Percentiles rank a stretch among this genome's conserved stretches.
Evolutionary conservation across 768 basidiomycete genomes (phyloP).

Genomic region (Mycena metata): DNA sequence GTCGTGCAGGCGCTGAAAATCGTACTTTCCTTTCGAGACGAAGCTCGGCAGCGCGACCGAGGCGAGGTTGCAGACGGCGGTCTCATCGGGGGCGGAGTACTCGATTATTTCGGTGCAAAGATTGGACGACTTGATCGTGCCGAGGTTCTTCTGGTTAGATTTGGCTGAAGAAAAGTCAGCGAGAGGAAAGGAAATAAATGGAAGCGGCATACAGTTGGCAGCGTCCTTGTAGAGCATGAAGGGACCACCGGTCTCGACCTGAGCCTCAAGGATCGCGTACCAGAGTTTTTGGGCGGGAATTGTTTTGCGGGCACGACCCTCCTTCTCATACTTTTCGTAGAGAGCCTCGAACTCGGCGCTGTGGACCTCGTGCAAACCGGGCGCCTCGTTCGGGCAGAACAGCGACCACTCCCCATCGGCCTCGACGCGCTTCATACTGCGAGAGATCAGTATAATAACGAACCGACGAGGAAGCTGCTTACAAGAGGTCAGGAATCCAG

Average conservation of each 20-base stretch:
- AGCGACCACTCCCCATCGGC: slow-evolving; percentile 91
- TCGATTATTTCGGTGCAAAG: slow-evolving; percentile 90
- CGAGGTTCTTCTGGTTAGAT: slow-evolving; percentile 88
- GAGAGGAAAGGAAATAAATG: not conserved
- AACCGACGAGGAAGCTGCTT: slow-evolving; percentile 45
- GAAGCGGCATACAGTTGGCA: slow-evolving; percentile 74
- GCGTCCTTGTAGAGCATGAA: slow-evolving; percentile 99
- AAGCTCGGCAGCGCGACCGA: slow-evolving; percentile 85
- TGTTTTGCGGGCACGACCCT: slow-evolving; percentile 87
- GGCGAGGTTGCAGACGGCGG: slow-evolving; percentile 88
- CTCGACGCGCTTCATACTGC: slow-evolving; percentile 97
- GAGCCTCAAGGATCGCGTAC: slow-evolving; percentile 97
- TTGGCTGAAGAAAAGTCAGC: slow-evolving; percentile 61
- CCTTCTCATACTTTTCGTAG: slow-evolving; percentile 89
- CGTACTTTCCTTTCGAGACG: slow-evolving; percentile 72
- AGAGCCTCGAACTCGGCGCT: slow-evolving; percentile 91
- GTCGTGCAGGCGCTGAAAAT: slow-evolving; percentile 84
- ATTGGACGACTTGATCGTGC: slow-evolving; percentile 89
- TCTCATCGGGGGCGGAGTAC: slow-evolving; percentile 86
- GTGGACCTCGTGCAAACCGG: slow-evolving; percentile 89
- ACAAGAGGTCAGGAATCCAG: slow-evolving; percentile 99
- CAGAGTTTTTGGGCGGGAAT: slow-evolving; percentile 97
- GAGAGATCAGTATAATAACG: not conserved
- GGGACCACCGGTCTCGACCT: slow-evolving; percentile 97
- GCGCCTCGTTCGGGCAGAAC: slow-evolving; percentile 98